Conservation (phyloP, 1,284 basidiomycete species). For the Anthracocystis panici-leucophaei region DNA sequence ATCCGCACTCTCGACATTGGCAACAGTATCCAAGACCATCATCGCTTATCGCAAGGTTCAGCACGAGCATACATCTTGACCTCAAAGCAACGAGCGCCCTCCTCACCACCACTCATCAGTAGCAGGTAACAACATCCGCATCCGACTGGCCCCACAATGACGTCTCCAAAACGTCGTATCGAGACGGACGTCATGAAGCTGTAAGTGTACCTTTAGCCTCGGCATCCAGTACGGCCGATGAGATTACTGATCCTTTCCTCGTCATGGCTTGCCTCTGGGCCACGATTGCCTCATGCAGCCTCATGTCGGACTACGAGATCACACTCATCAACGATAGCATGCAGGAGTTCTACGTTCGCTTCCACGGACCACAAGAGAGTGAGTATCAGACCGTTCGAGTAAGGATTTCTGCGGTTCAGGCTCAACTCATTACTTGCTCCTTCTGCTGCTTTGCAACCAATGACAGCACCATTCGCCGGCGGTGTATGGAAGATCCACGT, state of each 20-base stretch:
- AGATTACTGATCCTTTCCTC: background rate
- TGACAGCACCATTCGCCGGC: slow-evolving; percentile 88
- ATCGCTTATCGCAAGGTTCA: background rate
- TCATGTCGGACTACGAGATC: slow-evolving; percentile 76
- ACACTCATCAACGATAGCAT: slow-evolving; percentile 97
- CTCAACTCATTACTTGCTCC: slow-evolving; percentile 4
- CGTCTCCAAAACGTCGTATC: slow-evolving; percentile 88
- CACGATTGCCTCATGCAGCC: slow-evolving; percentile 25
- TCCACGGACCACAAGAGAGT: slow-evolving; percentile 95
- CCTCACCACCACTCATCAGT: background rate
- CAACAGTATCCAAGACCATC: background rate
- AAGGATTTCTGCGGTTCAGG: background rate
- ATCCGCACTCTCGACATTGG: background rate
- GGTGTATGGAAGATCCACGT: slow-evolving; percentile 99
- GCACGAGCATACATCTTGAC: background rate
- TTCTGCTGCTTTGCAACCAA: background rate
- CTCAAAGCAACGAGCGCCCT: background rate
- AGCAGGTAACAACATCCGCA: background rate
- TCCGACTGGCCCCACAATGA: slow-evolving; percentile 58
- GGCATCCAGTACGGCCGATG: background rate
- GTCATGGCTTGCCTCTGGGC: background rate
- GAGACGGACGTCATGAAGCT: slow-evolving; percentile 99
- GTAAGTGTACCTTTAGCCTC: slow-evolving; percentile 73
- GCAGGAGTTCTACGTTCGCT: slow-evolving; percentile 98
- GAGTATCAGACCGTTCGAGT: slow-evolving; percentile 70